Evolutionary conservation across 2,329 filamentous ascomycete genomes (phyloP).

Genomic region (Sclerotinia subarctica): DNA sequence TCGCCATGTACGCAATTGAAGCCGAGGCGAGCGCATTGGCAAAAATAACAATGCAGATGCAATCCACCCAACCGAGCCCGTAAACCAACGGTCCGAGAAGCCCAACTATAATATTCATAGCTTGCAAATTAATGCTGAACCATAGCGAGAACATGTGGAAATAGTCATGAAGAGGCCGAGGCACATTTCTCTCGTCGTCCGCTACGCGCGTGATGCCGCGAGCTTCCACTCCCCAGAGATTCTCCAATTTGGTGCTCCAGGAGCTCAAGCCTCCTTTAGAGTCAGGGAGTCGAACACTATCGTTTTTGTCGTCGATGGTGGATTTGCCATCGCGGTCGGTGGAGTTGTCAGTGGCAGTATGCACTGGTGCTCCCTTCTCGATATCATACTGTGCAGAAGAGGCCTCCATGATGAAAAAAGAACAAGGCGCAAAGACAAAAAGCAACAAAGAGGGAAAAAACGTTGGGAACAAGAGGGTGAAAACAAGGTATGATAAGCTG

Average conservation of each 20-base stretch:
- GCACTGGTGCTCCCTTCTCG: conserved; percentile 20
- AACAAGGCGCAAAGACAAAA: not conserved
- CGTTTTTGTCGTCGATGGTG: not conserved
- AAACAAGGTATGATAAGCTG: not conserved
- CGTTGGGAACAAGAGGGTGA: not conserved
- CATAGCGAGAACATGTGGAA: conserved; percentile 55
- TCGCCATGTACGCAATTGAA: conserved; percentile 56
- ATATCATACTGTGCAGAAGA: conserved; percentile 20
- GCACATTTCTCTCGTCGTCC: conserved; percentile 50
- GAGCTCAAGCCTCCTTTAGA: conserved; percentile 11
- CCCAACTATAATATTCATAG: conserved; percentile 60
- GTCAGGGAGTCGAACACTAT: not conserved
- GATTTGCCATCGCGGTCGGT: conserved; percentile 14
- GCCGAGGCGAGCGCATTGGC: conserved; percentile 52
- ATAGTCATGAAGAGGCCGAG: conserved; percentile 39
- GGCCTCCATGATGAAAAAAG: conserved; percentile 15
- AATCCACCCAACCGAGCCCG: conserved; percentile 54
- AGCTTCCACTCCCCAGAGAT: conserved; percentile 43
- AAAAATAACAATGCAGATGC: conserved; percentile 53
- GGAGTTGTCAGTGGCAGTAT: conserved; percentile 8
- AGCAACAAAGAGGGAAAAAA: conserved; percentile 2
- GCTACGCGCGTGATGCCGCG: conserved; percentile 57
- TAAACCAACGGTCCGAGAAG: conserved; percentile 59
- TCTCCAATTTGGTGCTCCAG: conserved; percentile 20
- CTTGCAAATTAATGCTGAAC: conserved; percentile 59